Evolutionary conservation across 1,139 yeast species (phyloP).

Genomic region (Sugiyamaella xylanicola): DNA sequence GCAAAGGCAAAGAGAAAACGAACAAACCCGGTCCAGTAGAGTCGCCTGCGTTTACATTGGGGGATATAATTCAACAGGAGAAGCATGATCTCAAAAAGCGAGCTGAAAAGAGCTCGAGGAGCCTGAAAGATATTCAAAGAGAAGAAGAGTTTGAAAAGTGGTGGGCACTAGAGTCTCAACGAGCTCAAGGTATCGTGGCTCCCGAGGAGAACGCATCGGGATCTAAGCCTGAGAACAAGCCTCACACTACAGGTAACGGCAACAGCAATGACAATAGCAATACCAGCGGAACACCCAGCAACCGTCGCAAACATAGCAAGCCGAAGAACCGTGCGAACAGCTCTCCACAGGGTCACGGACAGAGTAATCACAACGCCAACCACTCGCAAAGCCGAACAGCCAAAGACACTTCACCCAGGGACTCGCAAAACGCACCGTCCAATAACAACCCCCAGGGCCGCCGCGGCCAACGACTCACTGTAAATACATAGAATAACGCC

Average conservation of each 20-base stretch:
- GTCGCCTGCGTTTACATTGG: slow-evolving; percentile 33
- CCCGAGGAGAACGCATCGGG: background rate
- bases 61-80: slow-evolving; percentile 52
- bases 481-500: slow-evolving; percentile 16
- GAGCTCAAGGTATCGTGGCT: slow-evolving; percentile 23
- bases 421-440: background rate
- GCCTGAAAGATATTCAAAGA: slow-evolving; percentile 69
- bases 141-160: slow-evolving; percentile 79
- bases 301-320: slow-evolving; percentile 9
- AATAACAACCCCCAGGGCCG: slow-evolving; percentile 15
- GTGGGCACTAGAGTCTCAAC: slow-evolving; percentile 68
- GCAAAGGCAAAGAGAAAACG: slow-evolving; percentile 17
- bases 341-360: background rate
- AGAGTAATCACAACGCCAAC: background rate
- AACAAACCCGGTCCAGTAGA: slow-evolving; percentile 4
- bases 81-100: slow-evolving; percentile 49
- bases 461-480: slow-evolving; percentile 19
- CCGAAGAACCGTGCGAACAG: slow-evolving; percentile 5
- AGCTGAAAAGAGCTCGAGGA: slow-evolving; percentile 43
- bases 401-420: background rate
- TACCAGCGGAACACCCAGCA: background rate
- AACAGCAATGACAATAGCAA: background rate
- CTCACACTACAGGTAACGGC: too few relatives aligned
- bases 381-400: background rate
- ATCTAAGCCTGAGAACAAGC: background rate